phyloP scores from a whole-genome alignment of 78 protist genomes.

The Tieghemostelium lacteum region DNA sequence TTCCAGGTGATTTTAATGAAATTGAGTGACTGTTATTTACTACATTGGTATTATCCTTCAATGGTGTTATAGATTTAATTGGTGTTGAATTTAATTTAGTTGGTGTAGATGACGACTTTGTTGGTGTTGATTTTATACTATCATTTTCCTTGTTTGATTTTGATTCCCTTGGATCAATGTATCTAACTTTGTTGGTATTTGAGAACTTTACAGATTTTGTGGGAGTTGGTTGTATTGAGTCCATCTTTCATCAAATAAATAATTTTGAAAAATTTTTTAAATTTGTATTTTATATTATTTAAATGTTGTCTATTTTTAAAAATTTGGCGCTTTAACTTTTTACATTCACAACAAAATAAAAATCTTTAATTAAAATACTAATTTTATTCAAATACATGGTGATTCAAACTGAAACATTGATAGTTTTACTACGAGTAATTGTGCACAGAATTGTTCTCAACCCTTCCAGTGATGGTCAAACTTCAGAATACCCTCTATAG shows the following conservation, averaged over 20 bases:
- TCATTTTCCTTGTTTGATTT: neutral
- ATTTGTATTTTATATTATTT: too few species aligned
- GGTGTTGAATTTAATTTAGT: neutral
- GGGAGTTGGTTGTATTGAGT: neutral
- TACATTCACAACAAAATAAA: too few species aligned
- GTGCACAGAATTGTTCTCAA: too few species aligned
- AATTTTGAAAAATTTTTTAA: too few species aligned
- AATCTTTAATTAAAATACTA: too few species aligned
- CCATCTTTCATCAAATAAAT: neutral
- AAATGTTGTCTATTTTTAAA: too few species aligned
- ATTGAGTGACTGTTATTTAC: neutral
- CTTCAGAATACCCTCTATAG: too few species aligned
- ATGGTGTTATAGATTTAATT: neutral
- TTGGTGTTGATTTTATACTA: neutral
- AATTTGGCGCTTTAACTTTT: too few species aligned
- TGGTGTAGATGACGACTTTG: neutral
- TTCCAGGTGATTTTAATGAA: neutral
- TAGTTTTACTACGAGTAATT: too few species aligned
- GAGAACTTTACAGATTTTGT: neutral
- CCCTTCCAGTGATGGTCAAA: too few species aligned
- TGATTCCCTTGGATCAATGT: neutral
- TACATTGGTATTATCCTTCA: neutral
- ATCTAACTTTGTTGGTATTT: neutral
- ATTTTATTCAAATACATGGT: too few species aligned
- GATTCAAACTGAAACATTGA: too few species aligned